Percentiles rank a stretch among this genome's conserved stretches.
Evolutionary conservation across 108 stramenopile species (phyloP).

Genomic region (Pseudonitzschia pungens): DNA sequence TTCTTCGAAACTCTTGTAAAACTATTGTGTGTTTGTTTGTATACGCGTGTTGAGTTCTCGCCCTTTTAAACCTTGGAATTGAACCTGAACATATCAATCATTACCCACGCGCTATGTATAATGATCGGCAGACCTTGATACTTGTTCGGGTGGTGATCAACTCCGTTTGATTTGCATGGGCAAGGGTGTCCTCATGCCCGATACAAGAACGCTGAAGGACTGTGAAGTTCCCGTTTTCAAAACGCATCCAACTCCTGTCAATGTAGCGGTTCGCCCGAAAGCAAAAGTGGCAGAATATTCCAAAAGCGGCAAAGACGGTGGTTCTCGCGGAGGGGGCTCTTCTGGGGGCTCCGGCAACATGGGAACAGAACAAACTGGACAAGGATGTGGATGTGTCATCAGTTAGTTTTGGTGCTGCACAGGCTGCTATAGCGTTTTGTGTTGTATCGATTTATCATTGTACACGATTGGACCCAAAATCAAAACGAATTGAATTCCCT

Average conservation of each 20-base stretch:
- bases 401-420: background rate
- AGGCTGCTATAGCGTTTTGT: too few relatives aligned
- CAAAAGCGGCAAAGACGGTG: conserved; percentile 27
- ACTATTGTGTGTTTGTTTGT: too few relatives aligned
- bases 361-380: conserved; percentile 18
- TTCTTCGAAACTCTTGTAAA: too few relatives aligned
- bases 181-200: conserved; percentile 83
- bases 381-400: conserved; percentile 56
- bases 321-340: conserved; percentile 10
- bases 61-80: too few relatives aligned
- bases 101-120: background rate
- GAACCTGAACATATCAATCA: background rate
- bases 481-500: too few relatives aligned
- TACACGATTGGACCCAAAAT: too few relatives aligned
- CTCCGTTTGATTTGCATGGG: conserved; percentile 87
- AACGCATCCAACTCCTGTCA: conserved; percentile 87
- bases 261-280: conserved; percentile 74
- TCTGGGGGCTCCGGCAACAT: background rate
- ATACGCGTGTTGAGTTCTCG: background rate
- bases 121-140: conserved; percentile 47
- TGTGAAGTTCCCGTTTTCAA: conserved; percentile 79
- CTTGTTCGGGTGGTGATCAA: conserved; percentile 63
- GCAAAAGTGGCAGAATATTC: conserved; percentile 6
- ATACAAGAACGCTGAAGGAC: conserved; percentile 64
- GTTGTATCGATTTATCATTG: too few relatives aligned